These are phyloP conservation scores for Ophiorrhiza pumila DNA, from an alignment of 257 asterid genomes.

Conservation along the genomic window DNA sequence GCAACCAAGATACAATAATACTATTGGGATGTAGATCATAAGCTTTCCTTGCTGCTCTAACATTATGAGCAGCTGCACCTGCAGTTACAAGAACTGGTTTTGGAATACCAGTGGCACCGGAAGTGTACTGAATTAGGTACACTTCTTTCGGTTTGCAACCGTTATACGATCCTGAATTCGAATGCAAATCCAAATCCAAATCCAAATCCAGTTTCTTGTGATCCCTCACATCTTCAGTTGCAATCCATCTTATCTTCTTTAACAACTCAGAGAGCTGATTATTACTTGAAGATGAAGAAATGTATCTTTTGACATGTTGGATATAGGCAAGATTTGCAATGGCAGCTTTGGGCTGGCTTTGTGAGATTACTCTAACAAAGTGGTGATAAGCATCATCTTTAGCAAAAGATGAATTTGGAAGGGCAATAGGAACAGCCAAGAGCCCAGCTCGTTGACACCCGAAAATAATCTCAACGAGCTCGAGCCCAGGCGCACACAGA, in stretches of 20 bases:
- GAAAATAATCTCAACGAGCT: constrained; percentile 55
- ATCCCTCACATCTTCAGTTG: constrained; percentile 38
- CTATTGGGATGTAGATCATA: constrained; percentile 64
- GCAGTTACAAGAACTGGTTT: constrained; percentile 77
- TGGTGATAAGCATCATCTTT: constrained; percentile 35
- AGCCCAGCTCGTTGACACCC: constrained; percentile 78
- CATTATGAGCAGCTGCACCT: constrained; percentile 89
- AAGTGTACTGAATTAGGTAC: constrained; percentile 77
- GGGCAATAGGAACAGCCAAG: constrained; percentile 47
- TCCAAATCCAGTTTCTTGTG: too few relatives aligned
- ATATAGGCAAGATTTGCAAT: constrained; percentile 44
- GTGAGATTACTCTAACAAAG: constrained; percentile 60
- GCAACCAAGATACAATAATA: constrained; percentile 73
- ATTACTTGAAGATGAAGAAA: constrained; percentile 19
- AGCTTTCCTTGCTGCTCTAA: constrained; percentile 61
- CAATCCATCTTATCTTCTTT: constrained; percentile 41
- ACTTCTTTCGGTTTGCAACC: constrained; percentile 59
- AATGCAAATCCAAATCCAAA: not conserved
- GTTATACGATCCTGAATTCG: constrained; percentile 20
- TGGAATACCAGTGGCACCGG: constrained; percentile 76
- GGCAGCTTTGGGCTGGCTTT: constrained; percentile 71
- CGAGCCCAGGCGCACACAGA: constrained; percentile 60
- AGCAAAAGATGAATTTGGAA: constrained; percentile 44
- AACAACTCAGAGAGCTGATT: constrained; percentile 32
- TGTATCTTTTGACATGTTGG: constrained; percentile 29